Conservation (phyloP, 495 filamentous ascomycete genomes). For the Filosporella fistucella region DNA sequence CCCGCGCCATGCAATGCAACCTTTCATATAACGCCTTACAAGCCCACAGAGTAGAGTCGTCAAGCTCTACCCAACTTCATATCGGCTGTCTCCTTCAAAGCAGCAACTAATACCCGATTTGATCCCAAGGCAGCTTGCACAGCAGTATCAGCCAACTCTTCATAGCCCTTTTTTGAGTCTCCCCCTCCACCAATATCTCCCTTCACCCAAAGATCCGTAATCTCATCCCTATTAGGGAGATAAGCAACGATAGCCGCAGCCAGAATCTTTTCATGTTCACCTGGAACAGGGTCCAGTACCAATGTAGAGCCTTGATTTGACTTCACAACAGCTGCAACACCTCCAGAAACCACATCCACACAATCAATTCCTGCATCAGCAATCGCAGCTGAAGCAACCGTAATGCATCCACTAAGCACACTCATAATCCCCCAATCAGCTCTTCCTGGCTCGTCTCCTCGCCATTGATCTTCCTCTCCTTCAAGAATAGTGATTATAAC, state of each 20-base stretch:
- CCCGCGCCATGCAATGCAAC: constrained; percentile 6
- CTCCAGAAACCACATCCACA: constrained; percentile 83
- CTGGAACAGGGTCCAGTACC: constrained; percentile 79
- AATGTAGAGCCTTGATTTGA: constrained; percentile 37
- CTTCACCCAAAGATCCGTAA: constrained; percentile 92
- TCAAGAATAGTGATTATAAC: constrained; percentile 89
- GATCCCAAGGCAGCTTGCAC: constrained; percentile 58
- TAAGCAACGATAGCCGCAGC: constrained; percentile 90
- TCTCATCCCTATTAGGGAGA: constrained; percentile 79
- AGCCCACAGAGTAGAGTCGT: constrained; percentile 6
- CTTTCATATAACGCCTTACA: constrained; percentile 4
- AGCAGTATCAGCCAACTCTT: constrained; percentile 57
- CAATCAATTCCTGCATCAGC: constrained; percentile 95
- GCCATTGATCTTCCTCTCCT: constrained; percentile 71
- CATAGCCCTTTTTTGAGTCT: constrained; percentile 27
- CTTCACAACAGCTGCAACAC: constrained; percentile 75
- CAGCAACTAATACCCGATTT: constrained; percentile 49
- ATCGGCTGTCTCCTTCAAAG: constrained; percentile 25
- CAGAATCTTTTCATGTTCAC: constrained; percentile 70
- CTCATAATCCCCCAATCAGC: constrained; percentile 78
- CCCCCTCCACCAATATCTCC: constrained; percentile 54
- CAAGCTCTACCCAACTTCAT: constrained; percentile 19
- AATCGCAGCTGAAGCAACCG: constrained; percentile 90
- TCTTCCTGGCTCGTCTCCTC: constrained; percentile 37
- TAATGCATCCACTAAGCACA: constrained; percentile 87